A percentile compares a stretch with the other conserved stretches of the same genome.
phyloP scores from a whole-genome alignment of 2,329 filamentous ascomycete genomes.

The Chaetomiaceae sp. region DNA sequence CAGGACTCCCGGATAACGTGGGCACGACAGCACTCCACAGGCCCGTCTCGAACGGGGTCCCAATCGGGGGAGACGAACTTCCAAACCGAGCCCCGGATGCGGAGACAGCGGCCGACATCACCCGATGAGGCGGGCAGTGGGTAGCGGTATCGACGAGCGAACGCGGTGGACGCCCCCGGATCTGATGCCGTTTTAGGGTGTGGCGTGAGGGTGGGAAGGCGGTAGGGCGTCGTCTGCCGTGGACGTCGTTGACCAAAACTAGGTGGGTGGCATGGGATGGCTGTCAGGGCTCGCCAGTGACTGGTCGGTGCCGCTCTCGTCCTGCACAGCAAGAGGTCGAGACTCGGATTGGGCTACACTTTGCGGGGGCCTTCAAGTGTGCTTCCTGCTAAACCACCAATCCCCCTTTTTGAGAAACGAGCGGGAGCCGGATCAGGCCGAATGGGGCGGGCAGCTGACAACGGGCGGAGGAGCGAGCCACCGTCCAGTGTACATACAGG shows the following conservation, averaged over 20 bases:
- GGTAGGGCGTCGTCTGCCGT: background rate
- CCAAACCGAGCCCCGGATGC: conserved; percentile 20
- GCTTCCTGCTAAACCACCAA: conserved; percentile 8
- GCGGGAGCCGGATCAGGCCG: conserved; percentile 16
- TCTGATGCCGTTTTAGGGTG: conserved; percentile 1
- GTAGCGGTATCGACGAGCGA: conserved; percentile 2
- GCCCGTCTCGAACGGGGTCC: conserved; percentile 17
- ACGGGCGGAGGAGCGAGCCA: conserved; percentile 10
- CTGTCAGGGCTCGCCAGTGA: background rate
- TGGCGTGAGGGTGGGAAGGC: background rate
- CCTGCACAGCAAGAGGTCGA: conserved; percentile 2
- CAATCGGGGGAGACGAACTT: conserved; percentile 21
- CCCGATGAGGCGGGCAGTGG: conserved; percentile 19
- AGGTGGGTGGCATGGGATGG: background rate
- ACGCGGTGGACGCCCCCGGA: conserved; percentile 2
- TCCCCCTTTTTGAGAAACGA: conserved; percentile 14
- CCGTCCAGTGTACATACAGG: too few species aligned
- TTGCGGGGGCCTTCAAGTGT: conserved; percentile 4
- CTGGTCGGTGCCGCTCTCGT: conserved; percentile 2
- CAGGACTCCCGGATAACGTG: conserved; percentile 16
- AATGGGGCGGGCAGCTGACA: conserved; percentile 12
- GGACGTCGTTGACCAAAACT: background rate
- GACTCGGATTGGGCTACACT: background rate
- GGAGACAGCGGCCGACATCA: conserved; percentile 24
- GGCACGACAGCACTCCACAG: conserved; percentile 16